Evolutionary conservation across 2,329 filamentous ascomycete species (phyloP).

Genomic region (Apiospora sp.): DNA sequence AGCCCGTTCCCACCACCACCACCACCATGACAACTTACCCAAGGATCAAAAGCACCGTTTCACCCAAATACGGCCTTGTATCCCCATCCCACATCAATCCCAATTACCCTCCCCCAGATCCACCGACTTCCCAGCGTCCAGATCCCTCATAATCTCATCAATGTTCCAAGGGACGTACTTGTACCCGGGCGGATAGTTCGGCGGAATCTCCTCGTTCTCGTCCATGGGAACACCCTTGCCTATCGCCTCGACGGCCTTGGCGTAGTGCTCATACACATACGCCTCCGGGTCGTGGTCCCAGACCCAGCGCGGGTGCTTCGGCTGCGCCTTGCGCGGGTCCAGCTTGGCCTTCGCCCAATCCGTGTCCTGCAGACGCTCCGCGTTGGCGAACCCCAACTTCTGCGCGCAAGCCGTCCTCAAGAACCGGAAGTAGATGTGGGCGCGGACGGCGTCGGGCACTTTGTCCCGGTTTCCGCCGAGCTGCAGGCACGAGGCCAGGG

Average conservation of each 20-base stretch:
- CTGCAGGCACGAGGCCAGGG: slow-evolving; percentile 42
- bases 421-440: slow-evolving; percentile 39
- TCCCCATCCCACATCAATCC: not conserved
- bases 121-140: not conserved
- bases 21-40: no score
- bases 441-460: slow-evolving; percentile 36
- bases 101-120: slow-evolving; percentile 12
- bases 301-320: slow-evolving; percentile 35
- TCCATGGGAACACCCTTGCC: slow-evolving; percentile 20
- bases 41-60: no score
- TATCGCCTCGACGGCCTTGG: slow-evolving; percentile 32
- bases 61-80: no score
- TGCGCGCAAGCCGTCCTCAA: slow-evolving; percentile 53
- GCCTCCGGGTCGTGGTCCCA: slow-evolving; percentile 41
- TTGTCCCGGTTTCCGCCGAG: slow-evolving; percentile 38
- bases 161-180: slow-evolving; percentile 24
- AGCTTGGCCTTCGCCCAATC: slow-evolving; percentile 29
- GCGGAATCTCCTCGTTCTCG: slow-evolving; percentile 17
- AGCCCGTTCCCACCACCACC: no score
- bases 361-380: slow-evolving; percentile 59
- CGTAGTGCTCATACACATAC: slow-evolving; percentile 41
- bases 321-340: slow-evolving; percentile 27
- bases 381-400: slow-evolving; percentile 50
- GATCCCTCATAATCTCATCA: slow-evolving; percentile 21
- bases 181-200: slow-evolving; percentile 23